These are phyloP conservation scores for Croton laevigatus DNA, from an alignment of 441 rosid genomes.

Conservation along the genomic window DNA sequence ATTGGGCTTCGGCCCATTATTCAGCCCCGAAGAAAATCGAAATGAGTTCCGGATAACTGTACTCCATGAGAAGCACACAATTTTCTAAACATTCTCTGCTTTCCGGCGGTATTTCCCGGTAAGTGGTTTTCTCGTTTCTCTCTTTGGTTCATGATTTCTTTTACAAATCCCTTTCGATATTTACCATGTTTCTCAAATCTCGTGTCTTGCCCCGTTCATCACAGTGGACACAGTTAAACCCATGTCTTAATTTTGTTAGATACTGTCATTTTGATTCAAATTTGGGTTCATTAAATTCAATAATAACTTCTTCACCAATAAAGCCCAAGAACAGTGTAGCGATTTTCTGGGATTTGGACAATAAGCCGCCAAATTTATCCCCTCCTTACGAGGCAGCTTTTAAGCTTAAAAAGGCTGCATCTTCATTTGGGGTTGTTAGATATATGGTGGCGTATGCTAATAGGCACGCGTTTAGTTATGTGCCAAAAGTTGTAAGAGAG, in stretches of 20 bases:
- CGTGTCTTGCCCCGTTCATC: constrained; percentile 7
- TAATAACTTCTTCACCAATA: constrained; percentile 23
- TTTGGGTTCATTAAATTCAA: constrained; percentile 28
- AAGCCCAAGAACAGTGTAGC: constrained; percentile 40
- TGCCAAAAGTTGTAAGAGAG: constrained; percentile 52
- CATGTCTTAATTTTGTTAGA: constrained; percentile 20
- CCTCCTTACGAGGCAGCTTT: constrained; percentile 75
- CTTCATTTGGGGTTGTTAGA: constrained; percentile 57
- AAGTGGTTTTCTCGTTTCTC: not conserved
- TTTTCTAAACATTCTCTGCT: not conserved
- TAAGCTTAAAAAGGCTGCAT: constrained; percentile 59
- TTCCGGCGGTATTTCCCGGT: not conserved
- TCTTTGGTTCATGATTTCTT: not conserved
- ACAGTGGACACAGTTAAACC: constrained; percentile 14
- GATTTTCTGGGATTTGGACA: constrained; percentile 83
- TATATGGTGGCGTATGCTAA: constrained; percentile 69
- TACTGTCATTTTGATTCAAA: constrained; percentile 25
- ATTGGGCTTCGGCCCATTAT: no score
- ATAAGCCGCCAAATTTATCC: constrained; percentile 61
- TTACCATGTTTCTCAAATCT: constrained; percentile 20
- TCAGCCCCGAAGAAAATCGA: no score
- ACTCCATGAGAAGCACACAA: not conserved
- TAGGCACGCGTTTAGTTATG: constrained; percentile 53
- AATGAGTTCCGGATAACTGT: no score
- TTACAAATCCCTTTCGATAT: not conserved